Evolutionary conservation across 2,329 filamentous ascomycete genomes (phyloP).

Genomic region (Emergomyces orientalis): DNA sequence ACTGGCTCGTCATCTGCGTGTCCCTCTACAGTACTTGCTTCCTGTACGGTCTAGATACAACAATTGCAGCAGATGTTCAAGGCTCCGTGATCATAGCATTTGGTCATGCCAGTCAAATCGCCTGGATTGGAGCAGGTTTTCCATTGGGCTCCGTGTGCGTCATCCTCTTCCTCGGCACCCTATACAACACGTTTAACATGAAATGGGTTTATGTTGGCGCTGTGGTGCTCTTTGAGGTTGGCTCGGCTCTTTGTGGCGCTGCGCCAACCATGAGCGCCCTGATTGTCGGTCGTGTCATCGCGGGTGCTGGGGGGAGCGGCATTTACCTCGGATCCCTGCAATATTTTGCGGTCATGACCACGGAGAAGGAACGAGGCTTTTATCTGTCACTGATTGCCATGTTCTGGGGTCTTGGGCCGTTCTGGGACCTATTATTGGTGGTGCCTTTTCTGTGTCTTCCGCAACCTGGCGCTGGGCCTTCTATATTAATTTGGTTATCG

Average conservation of each 20-base stretch:
- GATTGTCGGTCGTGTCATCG: slow-evolving; percentile 30
- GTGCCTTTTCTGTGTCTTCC: background rate
- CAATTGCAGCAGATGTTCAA: slow-evolving; percentile 1
- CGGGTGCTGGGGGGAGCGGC: slow-evolving; percentile 24
- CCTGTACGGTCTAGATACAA: background rate
- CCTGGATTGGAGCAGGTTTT: slow-evolving; percentile 23
- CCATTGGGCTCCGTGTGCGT: slow-evolving; percentile 35
- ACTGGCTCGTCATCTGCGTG: no score
- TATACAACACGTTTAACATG: slow-evolving; percentile 40
- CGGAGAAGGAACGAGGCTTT: slow-evolving; percentile 15
- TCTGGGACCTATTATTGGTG: slow-evolving; percentile 10
- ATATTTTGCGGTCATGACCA: slow-evolving; percentile 8
- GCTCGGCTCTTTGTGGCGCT: slow-evolving; percentile 34
- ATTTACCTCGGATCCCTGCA: slow-evolving; percentile 21
- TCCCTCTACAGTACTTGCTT: no score
- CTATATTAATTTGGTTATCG: slow-evolving; percentile 9
- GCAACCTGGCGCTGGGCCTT: no score
- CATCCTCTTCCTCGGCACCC: slow-evolving; percentile 30
- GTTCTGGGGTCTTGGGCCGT: slow-evolving; percentile 10
- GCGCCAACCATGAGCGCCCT: slow-evolving; percentile 39
- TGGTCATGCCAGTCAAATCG: slow-evolving; percentile 6
- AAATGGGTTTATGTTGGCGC: slow-evolving; percentile 34
- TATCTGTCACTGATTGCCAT: slow-evolving; percentile 8
- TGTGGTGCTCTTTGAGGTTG: slow-evolving; percentile 25
- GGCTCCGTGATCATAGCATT: slow-evolving; percentile 24